Base-by-base conservation (phyloP, 75 land plant species). In the Picea sitchensis region DNA sequence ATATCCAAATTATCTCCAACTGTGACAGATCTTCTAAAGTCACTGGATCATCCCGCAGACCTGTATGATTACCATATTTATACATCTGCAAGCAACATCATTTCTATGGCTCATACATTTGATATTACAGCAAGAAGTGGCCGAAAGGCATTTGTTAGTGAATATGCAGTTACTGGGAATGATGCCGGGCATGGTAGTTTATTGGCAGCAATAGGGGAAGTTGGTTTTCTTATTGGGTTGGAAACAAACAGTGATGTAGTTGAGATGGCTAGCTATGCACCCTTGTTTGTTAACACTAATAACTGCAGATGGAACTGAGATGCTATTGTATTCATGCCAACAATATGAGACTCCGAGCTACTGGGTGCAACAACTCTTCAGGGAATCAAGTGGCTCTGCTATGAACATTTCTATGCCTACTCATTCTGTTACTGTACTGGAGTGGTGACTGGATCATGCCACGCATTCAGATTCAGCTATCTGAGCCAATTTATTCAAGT, bases 91-190 rank as follows among this genome's bases (percentile, higher is more conserved):
- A 84, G 41, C 73, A 73, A 77, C 30, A 76, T 96, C 76, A 94
- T 91, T 77, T 83, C 90, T 6, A 88, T 82, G 91, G 71, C 83
- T 71, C 85, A 91, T 80, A 80, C 86, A 58, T 96, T 96, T 86
- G 95, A 94, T 78, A 59, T 60, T 11, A 88, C 91, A 63, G 77
- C 88, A 23, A 84, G 99, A 41, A 72, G 9, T 82, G 99, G 95
- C 36, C 98, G 98, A 47, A 96, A 96, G 96, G 96, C 88, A 56
- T 96, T 96, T 83, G 99, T 96, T 58, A 96, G 99, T 83, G 99
- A 94, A 78, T 96, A 96, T 84, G 99, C 97, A 63, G 99, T 96
- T 73, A 90, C 93, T 57, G 93, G 91, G 51, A 71, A 78, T 2
- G 97, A 94, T 85, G 94, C 97, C 68, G 93, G 97, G 3, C 76